These are phyloP conservation scores for Teunomyces kruisii DNA, from an alignment of 805 yeast genomes.

Conservation along the genomic window DNA sequence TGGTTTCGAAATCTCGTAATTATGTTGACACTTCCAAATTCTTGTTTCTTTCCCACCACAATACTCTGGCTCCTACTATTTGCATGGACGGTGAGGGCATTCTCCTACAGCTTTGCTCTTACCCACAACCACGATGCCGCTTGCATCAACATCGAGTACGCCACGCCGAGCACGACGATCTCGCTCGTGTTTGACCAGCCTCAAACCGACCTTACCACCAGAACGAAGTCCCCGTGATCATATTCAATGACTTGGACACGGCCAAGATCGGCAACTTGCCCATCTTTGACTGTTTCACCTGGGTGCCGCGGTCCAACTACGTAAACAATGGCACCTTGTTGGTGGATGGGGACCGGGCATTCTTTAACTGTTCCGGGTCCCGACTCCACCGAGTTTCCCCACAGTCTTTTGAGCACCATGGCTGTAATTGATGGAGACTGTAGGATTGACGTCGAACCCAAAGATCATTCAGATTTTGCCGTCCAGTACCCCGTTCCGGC, in stretches of 20 bases:
- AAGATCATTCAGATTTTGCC: no score
- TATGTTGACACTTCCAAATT: no score
- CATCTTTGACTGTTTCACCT: slow-evolving; percentile 8
- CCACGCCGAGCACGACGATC: slow-evolving; percentile 5
- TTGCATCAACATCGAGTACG: slow-evolving; percentile 9
- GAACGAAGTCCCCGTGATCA: slow-evolving; percentile 9
- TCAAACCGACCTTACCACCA: neutral
- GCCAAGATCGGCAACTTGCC: slow-evolving; percentile 10
- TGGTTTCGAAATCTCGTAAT: no score
- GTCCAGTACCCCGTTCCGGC: slow-evolving; percentile 4
- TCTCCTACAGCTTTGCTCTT: neutral
- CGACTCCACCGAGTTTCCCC: slow-evolving; percentile 3
- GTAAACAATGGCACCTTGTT: slow-evolving; percentile 4
- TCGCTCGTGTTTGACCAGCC: slow-evolving; percentile 6
- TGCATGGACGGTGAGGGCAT: no score
- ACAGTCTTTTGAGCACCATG: slow-evolving; percentile 1
- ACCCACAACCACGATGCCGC: slow-evolving; percentile 9
- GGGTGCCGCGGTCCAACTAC: slow-evolving; percentile 5
- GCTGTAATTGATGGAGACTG: slow-evolving; percentile 2
- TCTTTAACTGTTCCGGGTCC: slow-evolving; percentile 1
- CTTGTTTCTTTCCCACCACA: no score
- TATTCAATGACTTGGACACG: slow-evolving; percentile 13
- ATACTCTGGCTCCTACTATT: no score
- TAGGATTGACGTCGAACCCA: neutral
- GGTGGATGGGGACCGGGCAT: neutral